A percentile compares a stretch with the other conserved stretches of the same genome.
These are phyloP conservation scores for Cryptococcus amylolentus DNA, from an alignment of 1,284 basidiomycete genomes.

Conservation along the genomic window DNA sequence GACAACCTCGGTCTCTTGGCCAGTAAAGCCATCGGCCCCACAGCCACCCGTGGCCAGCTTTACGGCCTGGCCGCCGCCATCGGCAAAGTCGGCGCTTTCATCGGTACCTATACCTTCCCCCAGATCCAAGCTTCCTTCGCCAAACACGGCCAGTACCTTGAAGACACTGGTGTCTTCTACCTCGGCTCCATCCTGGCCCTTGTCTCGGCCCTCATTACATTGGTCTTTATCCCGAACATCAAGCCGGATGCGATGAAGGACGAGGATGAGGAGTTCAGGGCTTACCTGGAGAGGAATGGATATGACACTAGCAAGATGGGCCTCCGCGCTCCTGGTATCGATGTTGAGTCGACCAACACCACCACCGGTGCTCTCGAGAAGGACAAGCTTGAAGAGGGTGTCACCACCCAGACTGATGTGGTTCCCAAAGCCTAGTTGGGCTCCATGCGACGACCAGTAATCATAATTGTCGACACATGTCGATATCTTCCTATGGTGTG, in stretches of 20 bases:
- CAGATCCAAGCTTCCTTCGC: slow-evolving; percentile 57
- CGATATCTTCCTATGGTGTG: not conserved
- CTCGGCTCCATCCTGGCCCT: slow-evolving; percentile 63
- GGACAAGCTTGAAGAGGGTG: not conserved
- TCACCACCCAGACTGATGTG: no score
- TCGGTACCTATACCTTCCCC: slow-evolving; percentile 70
- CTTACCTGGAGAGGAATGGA: slow-evolving; percentile 69
- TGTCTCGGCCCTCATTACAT: slow-evolving; percentile 68
- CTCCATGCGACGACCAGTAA: no score
- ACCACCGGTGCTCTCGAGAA: not conserved
- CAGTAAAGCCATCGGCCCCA: slow-evolving; percentile 69
- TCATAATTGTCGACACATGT: not conserved
- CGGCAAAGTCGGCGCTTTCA: slow-evolving; percentile 75
- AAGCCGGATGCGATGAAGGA: slow-evolving; percentile 71
- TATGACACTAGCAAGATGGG: slow-evolving; percentile 60
- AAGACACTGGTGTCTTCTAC: slow-evolving; percentile 42
- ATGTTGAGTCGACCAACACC: slow-evolving; percentile 11
- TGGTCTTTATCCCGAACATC: slow-evolving; percentile 72
- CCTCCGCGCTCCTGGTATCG: slow-evolving; percentile 16
- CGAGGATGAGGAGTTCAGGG: slow-evolving; percentile 73
- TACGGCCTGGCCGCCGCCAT: slow-evolving; percentile 81
- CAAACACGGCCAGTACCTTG: slow-evolving; percentile 26
- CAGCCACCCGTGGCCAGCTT: slow-evolving; percentile 78
- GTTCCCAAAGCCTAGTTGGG: no score
- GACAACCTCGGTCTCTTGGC: slow-evolving; percentile 74